Percentiles rank a stretch among this genome's conserved stretches.
Conservation (phyloP, 208 protist species). For the Phytomonas sp. region DNA sequence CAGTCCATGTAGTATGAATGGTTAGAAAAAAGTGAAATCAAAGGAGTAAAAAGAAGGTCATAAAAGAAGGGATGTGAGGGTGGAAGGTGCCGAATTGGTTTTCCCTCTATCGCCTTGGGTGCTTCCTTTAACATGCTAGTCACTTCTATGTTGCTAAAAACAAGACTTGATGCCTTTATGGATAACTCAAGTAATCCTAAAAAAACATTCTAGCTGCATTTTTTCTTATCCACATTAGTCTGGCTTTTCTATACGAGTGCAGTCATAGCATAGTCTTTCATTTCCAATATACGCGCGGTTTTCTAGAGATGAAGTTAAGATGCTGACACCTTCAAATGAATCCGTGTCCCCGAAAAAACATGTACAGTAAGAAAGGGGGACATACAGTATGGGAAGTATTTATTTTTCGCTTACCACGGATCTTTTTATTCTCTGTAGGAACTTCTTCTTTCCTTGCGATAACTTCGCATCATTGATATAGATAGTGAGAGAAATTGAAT, state of each 20-base stretch:
- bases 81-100: neutral
- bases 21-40: constrained; percentile 1
- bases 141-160: neutral
- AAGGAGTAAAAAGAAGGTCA: neutral
- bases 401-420: neutral
- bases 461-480: neutral
- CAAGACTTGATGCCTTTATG: neutral
- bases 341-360: neutral
- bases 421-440: neutral
- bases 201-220: neutral
- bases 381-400: neutral
- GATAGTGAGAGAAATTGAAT: neutral
- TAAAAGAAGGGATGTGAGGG: neutral
- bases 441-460: neutral
- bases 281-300: neutral
- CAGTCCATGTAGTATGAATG: neutral
- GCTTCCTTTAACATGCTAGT: neutral
- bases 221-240: neutral
- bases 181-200: neutral
- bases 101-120: neutral
- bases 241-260: neutral
- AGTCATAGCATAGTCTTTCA: neutral
- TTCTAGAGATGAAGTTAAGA: neutral
- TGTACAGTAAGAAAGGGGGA: neutral
- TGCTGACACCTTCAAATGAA: neutral